phyloP scores from a whole-genome alignment of 768 basidiomycete genomes.

The Harrya chromipes region DNA sequence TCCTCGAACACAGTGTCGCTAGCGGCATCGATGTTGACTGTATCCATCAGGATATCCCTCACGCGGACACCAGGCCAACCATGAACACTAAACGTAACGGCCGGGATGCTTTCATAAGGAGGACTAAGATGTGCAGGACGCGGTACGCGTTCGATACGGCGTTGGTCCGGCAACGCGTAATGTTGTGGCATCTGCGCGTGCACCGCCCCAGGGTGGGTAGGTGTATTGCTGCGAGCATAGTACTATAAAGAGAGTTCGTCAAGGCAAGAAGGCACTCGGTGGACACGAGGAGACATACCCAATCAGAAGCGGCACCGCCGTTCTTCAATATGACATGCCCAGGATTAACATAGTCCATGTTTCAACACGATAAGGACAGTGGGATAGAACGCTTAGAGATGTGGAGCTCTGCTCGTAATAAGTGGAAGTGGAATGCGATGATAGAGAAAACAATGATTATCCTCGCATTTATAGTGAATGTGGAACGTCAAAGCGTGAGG shows the following conservation, averaged over 20 bases:
- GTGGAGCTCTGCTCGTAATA: slow-evolving; percentile 1
- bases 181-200: slow-evolving; percentile 18
- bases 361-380: background rate
- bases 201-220: slow-evolving; percentile 17
- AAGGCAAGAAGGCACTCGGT: background rate
- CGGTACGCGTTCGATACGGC: slow-evolving; percentile 19
- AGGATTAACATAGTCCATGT: background rate
- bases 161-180: slow-evolving; percentile 15
- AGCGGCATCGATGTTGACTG: slow-evolving; percentile 12
- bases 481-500: slow-evolving; percentile 11
- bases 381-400: background rate
- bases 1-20: slow-evolving; percentile 16
- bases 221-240: slow-evolving; percentile 11
- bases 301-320: background rate
- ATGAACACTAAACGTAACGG: slow-evolving; percentile 16
- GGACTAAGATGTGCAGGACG: slow-evolving; percentile 13
- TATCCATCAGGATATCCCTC: slow-evolving; percentile 12
- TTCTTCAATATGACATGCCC: background rate
- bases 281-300: background rate
- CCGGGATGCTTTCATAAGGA: slow-evolving; percentile 10
- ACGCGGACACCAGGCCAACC: slow-evolving; percentile 11
- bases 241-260: slow-evolving; percentile 12
- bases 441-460: background rate
- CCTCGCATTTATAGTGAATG: slow-evolving; percentile 11
- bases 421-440: background rate